Percentiles rank a stretch among this genome's conserved stretches.
Conservation (phyloP, 2,329 filamentous ascomycete species). For the Pyrenochaeta sp. region DNA sequence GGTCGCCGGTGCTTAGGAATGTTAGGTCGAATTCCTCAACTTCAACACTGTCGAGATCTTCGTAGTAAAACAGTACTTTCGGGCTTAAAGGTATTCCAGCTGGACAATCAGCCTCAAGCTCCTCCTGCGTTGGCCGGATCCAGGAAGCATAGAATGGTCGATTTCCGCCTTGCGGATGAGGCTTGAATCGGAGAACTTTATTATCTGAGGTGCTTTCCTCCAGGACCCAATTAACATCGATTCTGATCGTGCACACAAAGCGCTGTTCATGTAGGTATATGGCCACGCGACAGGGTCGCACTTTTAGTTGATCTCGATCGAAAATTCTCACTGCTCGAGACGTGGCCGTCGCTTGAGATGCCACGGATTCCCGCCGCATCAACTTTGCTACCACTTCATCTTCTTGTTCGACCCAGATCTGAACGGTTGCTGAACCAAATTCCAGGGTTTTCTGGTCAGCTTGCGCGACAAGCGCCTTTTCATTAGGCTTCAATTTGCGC, state of each 20-base stretch:
- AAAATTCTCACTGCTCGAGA: background rate
- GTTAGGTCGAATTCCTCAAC: constrained; percentile 1
- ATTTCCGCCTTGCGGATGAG: background rate
- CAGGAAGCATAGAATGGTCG: constrained; percentile 8
- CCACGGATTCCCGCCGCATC: background rate
- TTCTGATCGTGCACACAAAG: constrained; percentile 8
- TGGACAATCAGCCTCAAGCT: background rate
- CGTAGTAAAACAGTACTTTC: constrained; percentile 1
- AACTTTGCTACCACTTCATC: background rate
- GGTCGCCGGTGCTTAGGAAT: background rate
- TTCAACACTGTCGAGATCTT: constrained; percentile 5
- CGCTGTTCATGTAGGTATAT: constrained; percentile 10
- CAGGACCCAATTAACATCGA: constrained; percentile 12
- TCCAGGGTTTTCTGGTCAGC: background rate
- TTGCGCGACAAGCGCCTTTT: background rate
- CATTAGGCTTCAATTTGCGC: background rate
- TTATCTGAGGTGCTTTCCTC: background rate
- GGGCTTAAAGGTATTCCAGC: constrained; percentile 8
- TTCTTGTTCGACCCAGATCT: constrained; percentile 11
- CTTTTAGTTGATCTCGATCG: background rate
- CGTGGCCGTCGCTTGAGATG: background rate
- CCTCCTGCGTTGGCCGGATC: constrained; percentile 7
- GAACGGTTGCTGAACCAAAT: constrained; percentile 6
- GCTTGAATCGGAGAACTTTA: constrained; percentile 1
- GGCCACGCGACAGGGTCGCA: constrained; percentile 4